Conservation (phyloP, 2,329 filamentous ascomycete genomes). For the Spiromastix sp. region DNA sequence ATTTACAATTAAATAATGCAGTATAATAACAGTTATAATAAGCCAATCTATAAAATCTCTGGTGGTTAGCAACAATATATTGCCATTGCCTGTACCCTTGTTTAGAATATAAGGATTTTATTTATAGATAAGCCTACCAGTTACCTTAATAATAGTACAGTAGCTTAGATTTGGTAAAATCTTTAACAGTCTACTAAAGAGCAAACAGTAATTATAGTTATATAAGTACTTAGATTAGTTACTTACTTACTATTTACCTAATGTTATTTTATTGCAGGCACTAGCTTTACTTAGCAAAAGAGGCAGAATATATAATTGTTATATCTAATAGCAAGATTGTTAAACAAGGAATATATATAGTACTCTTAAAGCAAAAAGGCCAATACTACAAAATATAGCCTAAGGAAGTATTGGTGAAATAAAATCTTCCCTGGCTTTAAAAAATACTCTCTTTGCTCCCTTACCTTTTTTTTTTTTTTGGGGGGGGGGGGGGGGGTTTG, state of each 20-base stretch:
- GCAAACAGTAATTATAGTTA: not conserved
- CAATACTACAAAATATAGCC: not conserved
- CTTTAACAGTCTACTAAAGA: not conserved
- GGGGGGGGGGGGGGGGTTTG: no score
- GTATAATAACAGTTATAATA: not conserved
- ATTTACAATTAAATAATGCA: constrained; percentile 1
- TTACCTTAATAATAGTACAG: not conserved
- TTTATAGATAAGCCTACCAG: constrained; percentile 4
- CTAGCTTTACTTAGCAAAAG: not conserved
- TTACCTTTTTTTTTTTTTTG: no score
- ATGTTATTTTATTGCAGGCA: no score
- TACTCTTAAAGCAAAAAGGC: not conserved
- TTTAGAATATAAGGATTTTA: not conserved
- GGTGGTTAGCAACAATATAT: not conserved
- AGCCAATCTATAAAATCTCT: not conserved
- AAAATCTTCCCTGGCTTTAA: no score
- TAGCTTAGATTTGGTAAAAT: not conserved
- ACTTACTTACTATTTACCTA: no score
- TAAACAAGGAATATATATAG: not conserved
- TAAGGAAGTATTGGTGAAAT: not conserved
- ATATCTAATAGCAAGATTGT: not conserved
- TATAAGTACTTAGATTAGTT: no score
- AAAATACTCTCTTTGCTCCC: no score
- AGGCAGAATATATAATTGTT: not conserved
- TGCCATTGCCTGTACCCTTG: not conserved